Conservation (phyloP, 2,329 filamentous ascomycete species). For the Venturia effusa region DNA sequence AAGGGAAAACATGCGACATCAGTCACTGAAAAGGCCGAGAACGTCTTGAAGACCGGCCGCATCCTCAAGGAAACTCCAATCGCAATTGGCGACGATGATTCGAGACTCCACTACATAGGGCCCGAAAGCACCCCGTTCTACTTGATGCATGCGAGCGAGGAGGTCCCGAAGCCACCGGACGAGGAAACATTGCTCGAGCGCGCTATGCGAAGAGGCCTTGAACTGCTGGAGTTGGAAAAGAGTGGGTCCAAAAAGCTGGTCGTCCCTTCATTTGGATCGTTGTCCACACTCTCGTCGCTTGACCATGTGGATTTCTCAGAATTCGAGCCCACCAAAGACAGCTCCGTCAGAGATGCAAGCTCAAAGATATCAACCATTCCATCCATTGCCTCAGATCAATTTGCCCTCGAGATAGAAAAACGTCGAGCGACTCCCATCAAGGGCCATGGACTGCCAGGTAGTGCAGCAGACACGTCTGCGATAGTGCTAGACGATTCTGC, state of each 20-base stretch:
- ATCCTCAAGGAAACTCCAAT: conserved; percentile 17
- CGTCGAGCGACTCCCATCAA: not conserved
- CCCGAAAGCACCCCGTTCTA: conserved; percentile 21
- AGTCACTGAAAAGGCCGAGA: conserved; percentile 15
- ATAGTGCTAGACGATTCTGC: not conserved
- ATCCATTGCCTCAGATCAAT: not conserved
- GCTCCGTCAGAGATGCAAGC: not conserved
- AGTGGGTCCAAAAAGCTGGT: not conserved
- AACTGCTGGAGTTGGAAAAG: not conserved
- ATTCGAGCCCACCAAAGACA: not conserved
- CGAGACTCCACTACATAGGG: conserved; percentile 21
- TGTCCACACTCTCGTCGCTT: not conserved
- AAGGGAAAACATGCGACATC: conserved; percentile 12
- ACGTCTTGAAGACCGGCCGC: conserved; percentile 13
- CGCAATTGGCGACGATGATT: conserved; percentile 6
- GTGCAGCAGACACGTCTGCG: not conserved
- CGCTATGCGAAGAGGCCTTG: not conserved
- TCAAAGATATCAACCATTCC: not conserved
- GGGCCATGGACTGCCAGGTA: not conserved
- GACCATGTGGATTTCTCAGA: not conserved
- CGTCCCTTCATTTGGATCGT: not conserved
- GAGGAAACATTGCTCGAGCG: not conserved
- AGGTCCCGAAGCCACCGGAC: not conserved
- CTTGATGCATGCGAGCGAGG: conserved; percentile 19
- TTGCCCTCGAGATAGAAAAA: not conserved